A percentile compares a stretch with the other conserved stretches of the same genome.
Conservation (phyloP, 495 filamentous ascomycete genomes). For the Neurospora tetraspora region DNA sequence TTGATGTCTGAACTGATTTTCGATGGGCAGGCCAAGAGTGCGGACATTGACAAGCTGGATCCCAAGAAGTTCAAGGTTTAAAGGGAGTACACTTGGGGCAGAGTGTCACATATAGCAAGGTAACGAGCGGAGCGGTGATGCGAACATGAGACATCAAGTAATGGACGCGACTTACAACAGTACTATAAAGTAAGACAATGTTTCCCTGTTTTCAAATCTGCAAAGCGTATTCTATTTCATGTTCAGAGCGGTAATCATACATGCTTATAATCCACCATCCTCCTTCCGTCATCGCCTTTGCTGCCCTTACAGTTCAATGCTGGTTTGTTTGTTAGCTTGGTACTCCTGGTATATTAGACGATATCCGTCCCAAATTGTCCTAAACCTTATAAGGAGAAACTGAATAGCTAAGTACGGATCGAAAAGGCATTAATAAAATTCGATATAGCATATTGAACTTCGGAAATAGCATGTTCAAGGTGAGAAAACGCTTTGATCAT, state of each 20-base stretch:
- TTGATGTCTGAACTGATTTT: conserved; percentile 79
- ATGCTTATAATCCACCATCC: background rate
- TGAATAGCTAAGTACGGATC: no score
- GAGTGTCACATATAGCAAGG: background rate
- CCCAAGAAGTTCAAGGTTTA: conserved; percentile 47
- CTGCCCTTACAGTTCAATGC: no score
- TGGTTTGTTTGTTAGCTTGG: no score
- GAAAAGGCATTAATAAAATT: no score
- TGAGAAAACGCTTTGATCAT: no score
- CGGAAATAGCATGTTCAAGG: no score
- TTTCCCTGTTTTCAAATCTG: background rate
- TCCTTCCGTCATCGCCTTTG: background rate
- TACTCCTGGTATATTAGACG: no score
- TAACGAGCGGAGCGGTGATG: background rate
- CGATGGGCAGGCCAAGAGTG: conserved; percentile 68
- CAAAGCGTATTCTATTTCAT: background rate
- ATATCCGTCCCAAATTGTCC: no score
- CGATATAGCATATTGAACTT: no score
- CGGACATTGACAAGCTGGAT: conserved; percentile 60
- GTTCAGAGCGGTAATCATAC: background rate
- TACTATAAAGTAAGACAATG: background rate
- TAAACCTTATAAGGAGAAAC: no score
- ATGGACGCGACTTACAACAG: background rate
- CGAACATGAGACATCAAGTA: background rate
- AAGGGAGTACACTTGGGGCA: background rate